phyloP scores from a whole-genome alignment of 768 basidiomycete species.

The Amanita polypyramis region DNA sequence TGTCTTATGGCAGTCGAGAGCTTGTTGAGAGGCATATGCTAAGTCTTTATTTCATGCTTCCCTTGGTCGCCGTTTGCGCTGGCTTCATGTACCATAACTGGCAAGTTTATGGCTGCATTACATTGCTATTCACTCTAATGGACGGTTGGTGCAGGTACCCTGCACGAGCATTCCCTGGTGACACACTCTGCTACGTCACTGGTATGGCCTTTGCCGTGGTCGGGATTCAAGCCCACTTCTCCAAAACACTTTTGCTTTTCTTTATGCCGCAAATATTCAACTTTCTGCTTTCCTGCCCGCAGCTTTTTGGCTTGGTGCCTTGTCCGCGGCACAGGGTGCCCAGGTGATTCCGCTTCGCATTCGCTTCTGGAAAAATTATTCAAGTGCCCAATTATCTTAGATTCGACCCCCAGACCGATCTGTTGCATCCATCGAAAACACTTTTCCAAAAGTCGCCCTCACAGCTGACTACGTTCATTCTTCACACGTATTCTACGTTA shows the following conservation, averaged over 20 bases:
- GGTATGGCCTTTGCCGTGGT: slow-evolving; percentile 99
- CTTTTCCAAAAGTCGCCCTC: slow-evolving; percentile 51
- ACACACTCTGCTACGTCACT: slow-evolving; percentile 94
- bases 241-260: slow-evolving; percentile 92
- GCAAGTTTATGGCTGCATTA: slow-evolving; percentile 32
- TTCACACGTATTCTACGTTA: slow-evolving; percentile 50
- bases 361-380: slow-evolving; percentile 4
- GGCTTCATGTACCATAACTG: slow-evolving; percentile 96
- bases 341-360: slow-evolving; percentile 35
- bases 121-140: slow-evolving; percentile 2
- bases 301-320: slow-evolving; percentile 86
- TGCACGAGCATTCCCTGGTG: slow-evolving; percentile 88
- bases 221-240: slow-evolving; percentile 94
- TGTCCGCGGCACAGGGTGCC: slow-evolving; percentile 95
- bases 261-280: slow-evolving; percentile 99
- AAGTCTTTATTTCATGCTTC: slow-evolving; percentile 95
- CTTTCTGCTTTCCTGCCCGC: slow-evolving; percentile 88
- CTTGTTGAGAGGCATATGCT: slow-evolving; percentile 91
- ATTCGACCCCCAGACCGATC: slow-evolving; percentile 62
- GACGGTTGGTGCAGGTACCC: slow-evolving; percentile 64
- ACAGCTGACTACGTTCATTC: slow-evolving; percentile 37
- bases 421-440: slow-evolving; percentile 70
- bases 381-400: slow-evolving; percentile 26
- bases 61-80: slow-evolving; percentile 80
- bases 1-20: slow-evolving; percentile 77